Evolutionary conservation across 225 moss, liverwort and hornwort species (phyloP).

Genomic region (Pseudoscleropodium purum): DNA sequence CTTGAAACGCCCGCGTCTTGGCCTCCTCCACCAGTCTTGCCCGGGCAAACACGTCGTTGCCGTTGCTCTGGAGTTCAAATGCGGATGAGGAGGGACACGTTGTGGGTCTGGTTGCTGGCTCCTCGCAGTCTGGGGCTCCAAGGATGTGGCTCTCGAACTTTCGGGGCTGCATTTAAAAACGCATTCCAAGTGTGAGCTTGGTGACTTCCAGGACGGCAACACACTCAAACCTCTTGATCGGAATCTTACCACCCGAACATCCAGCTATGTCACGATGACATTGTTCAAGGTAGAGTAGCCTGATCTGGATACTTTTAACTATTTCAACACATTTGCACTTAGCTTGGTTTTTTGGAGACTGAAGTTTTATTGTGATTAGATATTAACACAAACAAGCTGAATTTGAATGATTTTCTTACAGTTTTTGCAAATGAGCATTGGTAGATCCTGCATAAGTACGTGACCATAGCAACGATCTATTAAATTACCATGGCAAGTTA

Average conservation of each 20-base stretch:
- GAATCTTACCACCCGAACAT: not conserved
- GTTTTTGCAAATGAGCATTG: not conserved
- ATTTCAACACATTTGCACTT: not conserved
- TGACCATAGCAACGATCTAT: too few relatives aligned
- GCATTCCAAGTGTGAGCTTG: not conserved
- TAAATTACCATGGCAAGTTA: not conserved
- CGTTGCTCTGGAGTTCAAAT: not conserved
- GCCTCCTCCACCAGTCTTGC: conserved; percentile 33
- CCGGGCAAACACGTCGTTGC: not conserved
- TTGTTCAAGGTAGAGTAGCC: not conserved
- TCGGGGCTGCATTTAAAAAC: conserved; percentile 4
- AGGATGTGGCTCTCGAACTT: conserved; percentile 29
- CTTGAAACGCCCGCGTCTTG: conserved; percentile 20
- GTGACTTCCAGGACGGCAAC: not conserved
- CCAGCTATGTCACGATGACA: not conserved
- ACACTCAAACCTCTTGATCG: not conserved
- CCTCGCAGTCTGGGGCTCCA: conserved; percentile 1
- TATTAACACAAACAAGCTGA: not conserved
- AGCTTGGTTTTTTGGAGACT: not conserved
- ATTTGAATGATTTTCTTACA: not conserved
- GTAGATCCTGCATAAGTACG: not conserved
- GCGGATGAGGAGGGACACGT: not conserved
- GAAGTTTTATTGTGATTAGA: not conserved
- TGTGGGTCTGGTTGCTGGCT: not conserved
- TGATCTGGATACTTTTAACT: not conserved